Evolutionary conservation across 345 rosid genomes (phyloP), one percentile per base, ranked within the genome.

Genomic region (Mallotus nudiflorus): DNA sequence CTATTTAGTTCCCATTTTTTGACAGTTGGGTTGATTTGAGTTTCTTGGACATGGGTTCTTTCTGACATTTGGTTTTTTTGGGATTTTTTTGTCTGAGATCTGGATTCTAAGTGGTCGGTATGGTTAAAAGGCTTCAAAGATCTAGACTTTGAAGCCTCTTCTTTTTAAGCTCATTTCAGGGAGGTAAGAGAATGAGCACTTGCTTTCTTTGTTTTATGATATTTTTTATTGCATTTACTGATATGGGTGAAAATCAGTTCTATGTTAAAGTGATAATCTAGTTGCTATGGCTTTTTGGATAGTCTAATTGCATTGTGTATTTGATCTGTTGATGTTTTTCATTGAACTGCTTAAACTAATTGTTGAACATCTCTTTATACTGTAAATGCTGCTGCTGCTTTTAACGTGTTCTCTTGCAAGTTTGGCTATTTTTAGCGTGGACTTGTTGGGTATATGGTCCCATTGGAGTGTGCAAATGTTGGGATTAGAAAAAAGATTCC

Each of bases 11-110:
- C 53, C n/a, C 22, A n/a, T n/a, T 65, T 76, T 79, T 82, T 3
- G 53, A 64, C 58, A 65, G 49, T 71, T 80, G 68, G 72, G 66
- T 57, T 78, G 50, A 70, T 75, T 80, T 78, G 53, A 63, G 54
- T 68, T 28, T 71, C 67, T 62, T 67, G 31, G 20, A 53, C 11
- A 66, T 72, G 65, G 49, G 46, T 64, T 60, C 13, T 25, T 46
- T 40, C 55, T 68, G 19, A 46, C 20, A 45, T 48, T n/a, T 61
- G 69, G 51, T 62, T 56, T 46, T 44, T 25, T 22, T 46, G 72
- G 67, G 16, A 45, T 59, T 70, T 15, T 64, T 37, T 66, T 50
- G 66, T 77, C 42, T 65, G 84, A 86, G 89, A 91, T 89, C 90
- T 86, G 79, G 53, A 10, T 40, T 63, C 56, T 56, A 49, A 61